Evolutionary conservation across 768 basidiomycete genomes (phyloP).

Genomic region (Phaeotremella skinneri): DNA sequence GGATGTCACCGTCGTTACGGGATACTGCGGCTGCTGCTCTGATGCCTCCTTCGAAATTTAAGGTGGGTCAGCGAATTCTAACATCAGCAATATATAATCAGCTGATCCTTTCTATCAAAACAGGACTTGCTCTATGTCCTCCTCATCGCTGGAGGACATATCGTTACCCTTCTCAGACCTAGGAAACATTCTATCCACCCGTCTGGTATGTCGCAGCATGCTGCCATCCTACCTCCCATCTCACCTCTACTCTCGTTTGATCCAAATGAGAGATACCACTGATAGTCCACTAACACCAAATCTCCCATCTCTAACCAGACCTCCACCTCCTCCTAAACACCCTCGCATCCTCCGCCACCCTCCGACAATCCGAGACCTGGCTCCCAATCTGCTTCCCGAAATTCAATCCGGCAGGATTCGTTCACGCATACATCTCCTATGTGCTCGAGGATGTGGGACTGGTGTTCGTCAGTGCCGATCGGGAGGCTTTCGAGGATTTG

Average conservation of each 20-base stretch:
- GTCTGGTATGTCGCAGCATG: slow-evolving; percentile 59
- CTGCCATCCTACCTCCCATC: slow-evolving; percentile 5
- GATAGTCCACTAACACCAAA: not conserved
- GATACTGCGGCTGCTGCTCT: slow-evolving; percentile 74
- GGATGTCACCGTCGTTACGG: slow-evolving; percentile 66
- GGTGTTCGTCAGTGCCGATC: slow-evolving; percentile 74
- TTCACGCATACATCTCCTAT: slow-evolving; percentile 76
- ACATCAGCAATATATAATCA: not conserved
- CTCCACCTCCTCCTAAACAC: slow-evolving; percentile 92
- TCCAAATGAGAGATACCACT: not conserved
- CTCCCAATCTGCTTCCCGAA: slow-evolving; percentile 93
- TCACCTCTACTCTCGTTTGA: not conserved
- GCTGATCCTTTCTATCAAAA: slow-evolving; percentile 6
- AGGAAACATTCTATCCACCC: slow-evolving; percentile 94
- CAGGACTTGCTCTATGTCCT: slow-evolving; percentile 90
- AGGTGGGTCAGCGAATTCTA: slow-evolving; percentile 55
- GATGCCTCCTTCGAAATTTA: slow-evolving; percentile 76
- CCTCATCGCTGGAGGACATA: slow-evolving; percentile 70
- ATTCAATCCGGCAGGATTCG: slow-evolving; percentile 82
- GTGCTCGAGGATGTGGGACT: slow-evolving; percentile 58
- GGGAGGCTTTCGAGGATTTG: slow-evolving; percentile 77
- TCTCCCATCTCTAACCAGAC: slow-evolving; percentile 60
- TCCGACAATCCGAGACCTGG: slow-evolving; percentile 76
- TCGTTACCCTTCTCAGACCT: slow-evolving; percentile 83
- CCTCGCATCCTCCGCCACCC: slow-evolving; percentile 75